These are phyloP conservation scores for Coniella vitis DNA, from an alignment of 2,329 filamentous ascomycete species.

Conservation along the genomic window DNA sequence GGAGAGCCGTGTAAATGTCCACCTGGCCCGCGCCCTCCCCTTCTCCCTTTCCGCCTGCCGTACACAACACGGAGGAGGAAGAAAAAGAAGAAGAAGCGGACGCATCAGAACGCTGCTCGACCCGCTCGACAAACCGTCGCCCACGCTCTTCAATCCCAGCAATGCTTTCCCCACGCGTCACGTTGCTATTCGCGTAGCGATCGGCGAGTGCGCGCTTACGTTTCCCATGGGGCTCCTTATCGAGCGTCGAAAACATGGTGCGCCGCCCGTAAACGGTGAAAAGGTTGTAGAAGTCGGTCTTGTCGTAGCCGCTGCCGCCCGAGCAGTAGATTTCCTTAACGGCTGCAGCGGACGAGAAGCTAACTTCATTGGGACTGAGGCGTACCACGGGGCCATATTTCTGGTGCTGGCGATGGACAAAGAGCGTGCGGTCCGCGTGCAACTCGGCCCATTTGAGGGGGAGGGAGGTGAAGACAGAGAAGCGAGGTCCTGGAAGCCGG, in stretches of 20 bases:
- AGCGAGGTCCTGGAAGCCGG: slow-evolving; percentile 40
- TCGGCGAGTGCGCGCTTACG: slow-evolving; percentile 59
- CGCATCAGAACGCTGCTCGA: slow-evolving; percentile 31
- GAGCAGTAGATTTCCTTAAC: slow-evolving; percentile 58
- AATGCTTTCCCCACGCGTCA: slow-evolving; percentile 49
- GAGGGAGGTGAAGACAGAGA: slow-evolving; percentile 43
- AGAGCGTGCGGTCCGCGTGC: slow-evolving; percentile 41
- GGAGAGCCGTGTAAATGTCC: slow-evolving; percentile 58
- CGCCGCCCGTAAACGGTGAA: slow-evolving; percentile 52
- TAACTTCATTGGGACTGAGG: slow-evolving; percentile 51
- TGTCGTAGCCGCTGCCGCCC: slow-evolving; percentile 57
- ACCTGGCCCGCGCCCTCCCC: slow-evolving; percentile 33
- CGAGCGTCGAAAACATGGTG: slow-evolving; percentile 54
- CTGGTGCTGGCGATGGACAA: slow-evolving; percentile 49
- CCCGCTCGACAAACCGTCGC: slow-evolving; percentile 46
- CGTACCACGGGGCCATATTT: slow-evolving; percentile 52
- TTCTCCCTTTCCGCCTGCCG: no score
- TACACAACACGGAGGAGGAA: no score
- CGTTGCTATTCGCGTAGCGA: slow-evolving; percentile 61
- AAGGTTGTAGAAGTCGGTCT: slow-evolving; percentile 57
- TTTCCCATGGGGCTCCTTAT: slow-evolving; percentile 55
- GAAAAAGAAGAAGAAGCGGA: slow-evolving; percentile 23
- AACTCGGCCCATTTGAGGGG: slow-evolving; percentile 52
- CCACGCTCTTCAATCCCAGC: slow-evolving; percentile 52
- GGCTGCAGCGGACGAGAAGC: slow-evolving; percentile 48